These are phyloP conservation scores for Amphibolis antarctica DNA, from an alignment of 106 monocot genomes.

Conservation along the genomic window DNA sequence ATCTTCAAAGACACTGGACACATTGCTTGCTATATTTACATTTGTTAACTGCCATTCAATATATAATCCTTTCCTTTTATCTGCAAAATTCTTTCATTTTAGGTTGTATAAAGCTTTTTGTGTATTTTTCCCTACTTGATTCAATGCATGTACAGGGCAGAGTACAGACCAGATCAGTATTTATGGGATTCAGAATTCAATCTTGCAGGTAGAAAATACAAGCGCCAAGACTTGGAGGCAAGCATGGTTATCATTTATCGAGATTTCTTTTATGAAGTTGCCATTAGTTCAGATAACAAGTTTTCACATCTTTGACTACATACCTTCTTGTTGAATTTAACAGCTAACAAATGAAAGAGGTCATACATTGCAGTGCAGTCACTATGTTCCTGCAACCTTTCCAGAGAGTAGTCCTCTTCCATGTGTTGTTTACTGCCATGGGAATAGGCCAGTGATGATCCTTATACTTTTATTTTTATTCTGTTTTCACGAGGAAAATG, in stretches of 20 bases:
- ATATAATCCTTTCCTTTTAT: too few species aligned
- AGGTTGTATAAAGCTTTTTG: not conserved
- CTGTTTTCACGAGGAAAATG: too few species aligned
- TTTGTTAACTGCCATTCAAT: too few species aligned
- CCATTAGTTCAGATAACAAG: constrained; percentile 1
- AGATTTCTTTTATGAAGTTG: constrained; percentile 37
- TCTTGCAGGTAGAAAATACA: constrained; percentile 92
- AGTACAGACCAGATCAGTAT: constrained; percentile 91
- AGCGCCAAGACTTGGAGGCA: constrained; percentile 97
- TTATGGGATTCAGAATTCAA: constrained; percentile 97
- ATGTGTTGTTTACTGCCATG: constrained; percentile 97
- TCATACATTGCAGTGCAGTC: constrained; percentile 82
- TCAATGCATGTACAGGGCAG: constrained; percentile 60
- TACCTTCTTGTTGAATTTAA: constrained; percentile 17
- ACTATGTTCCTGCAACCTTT: constrained; percentile 57
- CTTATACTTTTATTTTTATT: not conserved
- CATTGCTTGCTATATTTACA: too few species aligned
- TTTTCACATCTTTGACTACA: constrained; percentile 5
- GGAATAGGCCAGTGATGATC: constrained; percentile 56
- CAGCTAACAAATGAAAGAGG: constrained; percentile 86
- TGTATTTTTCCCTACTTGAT: constrained; percentile 9
- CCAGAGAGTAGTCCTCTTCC: constrained; percentile 74
- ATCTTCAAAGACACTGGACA: too few species aligned
- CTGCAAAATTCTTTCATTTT: not conserved
- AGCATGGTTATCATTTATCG: constrained; percentile 56